These are phyloP conservation scores for Tilletia horrida DNA, from an alignment of 1,284 basidiomycete genomes.

Conservation along the genomic window DNA sequence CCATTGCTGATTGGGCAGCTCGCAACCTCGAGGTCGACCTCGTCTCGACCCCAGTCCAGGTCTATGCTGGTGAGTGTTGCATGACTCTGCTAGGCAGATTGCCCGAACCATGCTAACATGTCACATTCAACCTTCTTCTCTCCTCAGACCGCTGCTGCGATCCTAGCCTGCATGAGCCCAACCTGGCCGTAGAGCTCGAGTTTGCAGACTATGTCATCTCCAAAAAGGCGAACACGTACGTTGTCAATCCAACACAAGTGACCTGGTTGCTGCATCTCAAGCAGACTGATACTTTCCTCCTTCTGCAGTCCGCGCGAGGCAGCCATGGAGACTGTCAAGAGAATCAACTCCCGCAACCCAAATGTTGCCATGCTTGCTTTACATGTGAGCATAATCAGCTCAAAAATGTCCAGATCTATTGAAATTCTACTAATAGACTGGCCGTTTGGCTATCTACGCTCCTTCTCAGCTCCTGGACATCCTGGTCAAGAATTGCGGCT, in stretches of 20 bases:
- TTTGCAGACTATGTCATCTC: conserved; percentile 86
- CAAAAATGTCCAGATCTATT: neutral
- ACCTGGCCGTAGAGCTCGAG: conserved; percentile 87
- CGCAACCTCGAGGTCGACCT: conserved; percentile 41
- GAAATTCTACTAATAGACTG: neutral
- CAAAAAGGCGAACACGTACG: conserved; percentile 95
- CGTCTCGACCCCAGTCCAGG: conserved; percentile 34
- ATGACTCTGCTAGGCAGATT: neutral
- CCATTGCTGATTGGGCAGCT: conserved; percentile 45
- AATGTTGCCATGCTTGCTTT: conserved; percentile 78
- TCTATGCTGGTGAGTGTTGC: conserved; percentile 34
- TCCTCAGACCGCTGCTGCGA: conserved; percentile 73
- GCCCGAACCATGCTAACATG: neutral
- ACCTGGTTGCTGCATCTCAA: too few species aligned
- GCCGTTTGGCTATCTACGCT: neutral
- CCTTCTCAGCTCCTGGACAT: conserved; percentile 71
- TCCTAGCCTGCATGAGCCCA: conserved; percentile 78
- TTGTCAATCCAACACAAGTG: too few species aligned
- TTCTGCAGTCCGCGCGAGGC: conserved; percentile 69
- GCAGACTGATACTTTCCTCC: too few species aligned
- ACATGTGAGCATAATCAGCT: conserved; percentile 36
- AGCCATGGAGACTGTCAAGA: conserved; percentile 73
- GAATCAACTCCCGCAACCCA: conserved; percentile 83
- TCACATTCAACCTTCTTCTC: neutral
- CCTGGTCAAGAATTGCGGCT: conserved; percentile 90